Conservation (phyloP, 306 rosid species). For the Echinosophora koreensis region DNA sequence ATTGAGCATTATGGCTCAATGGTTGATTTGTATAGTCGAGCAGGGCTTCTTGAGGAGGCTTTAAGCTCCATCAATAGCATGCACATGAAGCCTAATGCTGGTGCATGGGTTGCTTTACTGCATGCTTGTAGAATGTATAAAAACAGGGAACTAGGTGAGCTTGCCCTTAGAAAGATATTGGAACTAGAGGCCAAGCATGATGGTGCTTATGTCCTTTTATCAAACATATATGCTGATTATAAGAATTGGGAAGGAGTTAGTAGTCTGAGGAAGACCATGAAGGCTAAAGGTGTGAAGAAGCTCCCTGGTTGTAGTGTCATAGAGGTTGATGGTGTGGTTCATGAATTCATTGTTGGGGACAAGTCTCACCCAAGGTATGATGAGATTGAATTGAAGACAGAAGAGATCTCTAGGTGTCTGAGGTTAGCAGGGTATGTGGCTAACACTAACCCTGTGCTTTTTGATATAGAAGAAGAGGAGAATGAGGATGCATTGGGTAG, state of each 20-base stretch:
- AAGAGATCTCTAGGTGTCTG: slow-evolving; percentile 59
- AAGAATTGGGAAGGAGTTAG: slow-evolving; percentile 61
- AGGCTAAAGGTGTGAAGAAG: slow-evolving; percentile 61
- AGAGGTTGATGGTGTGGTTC: slow-evolving; percentile 70
- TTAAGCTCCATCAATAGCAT: slow-evolving; percentile 61
- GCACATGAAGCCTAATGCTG: slow-evolving; percentile 69
- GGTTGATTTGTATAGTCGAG: slow-evolving; percentile 71
- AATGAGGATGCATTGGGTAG: slow-evolving; percentile 64
- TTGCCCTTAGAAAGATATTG: slow-evolving; percentile 57
- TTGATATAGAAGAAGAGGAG: slow-evolving; percentile 73
- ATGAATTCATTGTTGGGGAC: slow-evolving; percentile 72
- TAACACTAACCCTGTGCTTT: slow-evolving; percentile 59
- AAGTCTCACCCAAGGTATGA: slow-evolving; percentile 60
- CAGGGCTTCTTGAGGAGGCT: slow-evolving; percentile 69
- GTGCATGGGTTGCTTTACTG: slow-evolving; percentile 78
- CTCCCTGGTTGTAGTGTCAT: slow-evolving; percentile 76
- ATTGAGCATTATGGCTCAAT: slow-evolving; percentile 72
- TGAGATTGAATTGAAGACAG: slow-evolving; percentile 61
- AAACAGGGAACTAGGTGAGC: slow-evolving; percentile 59
- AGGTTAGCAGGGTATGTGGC: slow-evolving; percentile 60
- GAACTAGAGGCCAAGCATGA: slow-evolving; percentile 67
- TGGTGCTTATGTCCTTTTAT: slow-evolving; percentile 65
- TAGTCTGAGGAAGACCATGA: slow-evolving; percentile 59
- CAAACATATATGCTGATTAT: slow-evolving; percentile 70
- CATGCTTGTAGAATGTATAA: slow-evolving; percentile 66